These are phyloP conservation scores for Thyridium curvatum DNA, from an alignment of 2,329 filamentous ascomycete genomes.

Conservation along the genomic window DNA sequence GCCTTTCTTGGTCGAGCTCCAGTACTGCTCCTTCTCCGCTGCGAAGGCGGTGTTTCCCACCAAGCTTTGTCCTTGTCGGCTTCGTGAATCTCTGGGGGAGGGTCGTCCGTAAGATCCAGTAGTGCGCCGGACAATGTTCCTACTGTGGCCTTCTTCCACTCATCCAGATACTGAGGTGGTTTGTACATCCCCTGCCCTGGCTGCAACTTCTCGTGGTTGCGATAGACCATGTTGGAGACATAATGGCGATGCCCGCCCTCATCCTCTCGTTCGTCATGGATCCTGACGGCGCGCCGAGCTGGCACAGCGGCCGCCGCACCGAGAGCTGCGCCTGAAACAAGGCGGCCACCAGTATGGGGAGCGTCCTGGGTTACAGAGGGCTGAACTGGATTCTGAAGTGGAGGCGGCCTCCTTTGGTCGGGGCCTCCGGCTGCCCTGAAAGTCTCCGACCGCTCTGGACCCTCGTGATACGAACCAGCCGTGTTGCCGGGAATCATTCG, in stretches of 20 bases:
- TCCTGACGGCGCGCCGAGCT: constrained; percentile 10
- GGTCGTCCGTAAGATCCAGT: constrained; percentile 49
- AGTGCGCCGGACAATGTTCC: constrained; percentile 53
- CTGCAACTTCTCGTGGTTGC: constrained; percentile 29
- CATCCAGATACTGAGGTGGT: constrained; percentile 55
- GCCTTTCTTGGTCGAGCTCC: constrained; percentile 45
- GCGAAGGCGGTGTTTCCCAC: constrained; percentile 61
- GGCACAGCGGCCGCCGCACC: constrained; percentile 1
- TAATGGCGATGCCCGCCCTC: constrained; percentile 24
- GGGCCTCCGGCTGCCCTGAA: too few species aligned
- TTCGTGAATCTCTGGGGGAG: constrained; percentile 17
- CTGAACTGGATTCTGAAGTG: too few species aligned
- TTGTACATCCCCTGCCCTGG: constrained; percentile 53
- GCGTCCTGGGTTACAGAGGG: neutral
- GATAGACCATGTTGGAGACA: constrained; percentile 35
- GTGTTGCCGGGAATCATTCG: neutral
- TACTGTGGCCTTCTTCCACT: constrained; percentile 65
- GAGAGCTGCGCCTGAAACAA: constrained; percentile 2
- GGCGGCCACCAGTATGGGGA: constrained; percentile 5
- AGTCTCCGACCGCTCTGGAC: too few species aligned
- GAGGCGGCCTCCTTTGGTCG: too few species aligned
- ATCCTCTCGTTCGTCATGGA: constrained; percentile 22
- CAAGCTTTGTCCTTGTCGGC: constrained; percentile 55
- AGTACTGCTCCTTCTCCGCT: constrained; percentile 40
- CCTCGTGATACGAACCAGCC: neutral